Evolutionary conservation across 306 rosid genomes (phyloP), one percentile per base, ranked within the genome.

Genomic region (Vicia faba): DNA sequence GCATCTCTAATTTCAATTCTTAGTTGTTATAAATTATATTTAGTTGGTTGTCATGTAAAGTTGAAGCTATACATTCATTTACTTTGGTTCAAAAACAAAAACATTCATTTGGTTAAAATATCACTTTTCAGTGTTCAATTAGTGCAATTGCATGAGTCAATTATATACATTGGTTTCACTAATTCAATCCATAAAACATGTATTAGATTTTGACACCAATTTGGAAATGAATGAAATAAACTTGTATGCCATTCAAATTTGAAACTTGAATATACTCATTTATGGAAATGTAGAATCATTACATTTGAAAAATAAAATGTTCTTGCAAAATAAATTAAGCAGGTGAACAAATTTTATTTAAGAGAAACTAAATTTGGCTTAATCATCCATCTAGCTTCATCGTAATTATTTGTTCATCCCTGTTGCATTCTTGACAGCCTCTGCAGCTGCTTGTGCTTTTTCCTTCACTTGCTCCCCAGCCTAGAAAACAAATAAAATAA

Each of bases 381-480:
- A 19, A 57, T 31, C 23, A 69, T 33, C 62, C 72, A 33, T 11
- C 14, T 3, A 15, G 14, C 35, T 50, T 84, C 74, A 79, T 26
- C 13, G 38, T 3, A 13, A 55, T 67, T 86, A 72, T 70, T 83
- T 83, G 76, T 83, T 87, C 53, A 74, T 69, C 28, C 92, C 92
- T n/a, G 87, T 84, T 13, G 96, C 89, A 79, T 87, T 49, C 85
- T 87, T 90, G 56, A 79, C 76, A 12, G 87, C 75, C 0, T 84
- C 91, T 23, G 61, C 79, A 18, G 91, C 88, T 55, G 79, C 95
- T 57, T 78, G 80, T 15, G 88, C 91, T 69, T 65, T 75, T 0
- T 70, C 85, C 73, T 39, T 45, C 65, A 81, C 23, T 55, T 79
- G 89, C 49, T 80, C 72, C 2, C 95, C 95, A 3, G 80, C 66